phyloP scores from a whole-genome alignment of 345 rosid species.

The Kernera saxatilis region DNA sequence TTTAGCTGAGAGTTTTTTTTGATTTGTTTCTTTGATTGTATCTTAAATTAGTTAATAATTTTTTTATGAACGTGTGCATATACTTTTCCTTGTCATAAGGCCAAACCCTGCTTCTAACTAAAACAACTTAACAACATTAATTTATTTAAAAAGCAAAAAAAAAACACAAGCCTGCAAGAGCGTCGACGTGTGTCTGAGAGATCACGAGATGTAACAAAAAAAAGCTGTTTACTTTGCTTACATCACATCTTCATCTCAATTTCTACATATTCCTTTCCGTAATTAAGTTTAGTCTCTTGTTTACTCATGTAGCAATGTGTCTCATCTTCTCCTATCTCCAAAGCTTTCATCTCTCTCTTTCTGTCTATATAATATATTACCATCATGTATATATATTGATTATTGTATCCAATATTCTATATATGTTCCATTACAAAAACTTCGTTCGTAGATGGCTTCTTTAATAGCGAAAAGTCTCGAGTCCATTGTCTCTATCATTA shows the following conservation, averaged over 20 bases:
- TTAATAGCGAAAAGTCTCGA: slow-evolving; percentile 15
- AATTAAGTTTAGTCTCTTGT: not conserved
- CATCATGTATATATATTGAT: not conserved
- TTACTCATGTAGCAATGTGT: slow-evolving; percentile 12
- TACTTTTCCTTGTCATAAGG: slow-evolving; percentile 18
- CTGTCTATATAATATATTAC: not conserved
- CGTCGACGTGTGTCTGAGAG: slow-evolving; percentile 13
- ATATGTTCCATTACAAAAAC: not conserved
- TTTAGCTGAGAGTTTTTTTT: too few relatives aligned
- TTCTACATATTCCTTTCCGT: slow-evolving; percentile 25
- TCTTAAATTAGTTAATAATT: not conserved
- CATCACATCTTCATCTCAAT: slow-evolving; percentile 18
- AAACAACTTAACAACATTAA: not conserved
- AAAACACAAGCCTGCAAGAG: not conserved
- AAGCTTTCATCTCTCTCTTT: slow-evolving; percentile 7
- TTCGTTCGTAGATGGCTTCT: slow-evolving; percentile 18
- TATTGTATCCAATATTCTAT: not conserved
- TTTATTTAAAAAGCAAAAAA: not conserved
- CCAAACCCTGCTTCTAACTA: not conserved
- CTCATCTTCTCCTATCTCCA: slow-evolving; percentile 24
- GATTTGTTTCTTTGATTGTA: not conserved
- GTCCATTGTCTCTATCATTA: slow-evolving; percentile 22
- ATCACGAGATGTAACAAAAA: slow-evolving; percentile 17
- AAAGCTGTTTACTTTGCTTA: slow-evolving; percentile 24
- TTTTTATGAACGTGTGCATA: slow-evolving; percentile 11